Evolutionary conservation across 2,329 filamentous ascomycete species (phyloP).

Genomic region (Lasiodiplodia citricola): DNA sequence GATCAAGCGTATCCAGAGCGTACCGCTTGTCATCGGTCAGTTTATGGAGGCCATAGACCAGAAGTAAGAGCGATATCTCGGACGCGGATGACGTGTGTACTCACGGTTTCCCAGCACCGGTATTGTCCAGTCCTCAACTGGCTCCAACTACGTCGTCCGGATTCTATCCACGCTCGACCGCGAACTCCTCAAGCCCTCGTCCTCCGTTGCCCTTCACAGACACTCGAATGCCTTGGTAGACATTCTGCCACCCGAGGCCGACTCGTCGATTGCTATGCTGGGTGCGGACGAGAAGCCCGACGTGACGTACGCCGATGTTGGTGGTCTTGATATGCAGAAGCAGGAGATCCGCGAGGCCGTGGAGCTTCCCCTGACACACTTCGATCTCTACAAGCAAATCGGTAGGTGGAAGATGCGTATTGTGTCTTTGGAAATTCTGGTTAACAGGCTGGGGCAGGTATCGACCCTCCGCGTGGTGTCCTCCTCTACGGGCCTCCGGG

Average conservation of each 20-base stretch:
- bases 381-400: constrained; percentile 98
- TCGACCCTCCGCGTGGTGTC: constrained; percentile 95
- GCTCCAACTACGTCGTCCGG: constrained; percentile 98
- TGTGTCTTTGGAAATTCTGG: neutral
- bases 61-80: constrained; percentile 67
- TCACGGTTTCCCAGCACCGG: constrained; percentile 70
- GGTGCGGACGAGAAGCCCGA: constrained; percentile 97
- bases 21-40: constrained; percentile 96
- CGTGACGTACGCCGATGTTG: constrained; percentile 96
- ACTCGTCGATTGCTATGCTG: constrained; percentile 98
- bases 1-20: constrained; percentile 99
- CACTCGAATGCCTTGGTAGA: constrained; percentile 99
- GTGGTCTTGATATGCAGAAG: constrained; percentile 99
- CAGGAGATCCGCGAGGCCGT: constrained; percentile 98
- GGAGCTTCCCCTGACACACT: constrained; percentile 94
- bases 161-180: constrained; percentile 98
- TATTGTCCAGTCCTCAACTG: constrained; percentile 97
- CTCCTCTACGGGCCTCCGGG: constrained; percentile 95
- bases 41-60: constrained; percentile 99
- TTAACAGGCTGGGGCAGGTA: constrained; percentile 53
- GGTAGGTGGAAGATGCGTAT: constrained; percentile 54
- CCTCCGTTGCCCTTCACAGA: constrained; percentile 94
- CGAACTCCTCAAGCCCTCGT: constrained; percentile 96
- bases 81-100: constrained; percentile 17
- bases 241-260: constrained; percentile 97